Percentiles rank a stretch among this genome's conserved stretches.
Evolutionary conservation across 139 green algal species (phyloP).

Genomic region (Chlamydomonas incerta): DNA sequence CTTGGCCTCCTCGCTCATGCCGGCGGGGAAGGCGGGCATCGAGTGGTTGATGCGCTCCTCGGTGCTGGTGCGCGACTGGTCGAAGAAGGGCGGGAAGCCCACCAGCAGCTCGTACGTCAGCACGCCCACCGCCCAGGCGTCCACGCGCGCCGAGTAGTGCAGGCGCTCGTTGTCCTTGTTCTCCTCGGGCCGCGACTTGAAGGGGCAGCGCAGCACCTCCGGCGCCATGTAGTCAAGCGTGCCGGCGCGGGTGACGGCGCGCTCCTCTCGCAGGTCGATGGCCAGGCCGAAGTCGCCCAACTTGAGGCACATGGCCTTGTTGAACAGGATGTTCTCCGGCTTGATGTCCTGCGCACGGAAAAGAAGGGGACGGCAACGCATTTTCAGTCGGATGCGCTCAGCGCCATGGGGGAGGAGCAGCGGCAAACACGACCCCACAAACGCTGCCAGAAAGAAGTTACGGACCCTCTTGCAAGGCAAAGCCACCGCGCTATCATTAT

Average conservation of each 20-base stretch:
- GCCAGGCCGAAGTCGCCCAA: slow-evolving; percentile 78
- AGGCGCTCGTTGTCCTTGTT: slow-evolving; percentile 76
- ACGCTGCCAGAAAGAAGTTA: no score
- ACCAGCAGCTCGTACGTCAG: slow-evolving; percentile 88
- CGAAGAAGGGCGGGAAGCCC: slow-evolving; percentile 84
- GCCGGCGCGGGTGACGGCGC: slow-evolving; percentile 72
- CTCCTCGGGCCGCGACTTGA: slow-evolving; percentile 76
- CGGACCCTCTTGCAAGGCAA: no score
- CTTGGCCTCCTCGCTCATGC: slow-evolving; percentile 49
- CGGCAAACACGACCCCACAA: no score
- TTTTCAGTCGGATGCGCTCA: no score
- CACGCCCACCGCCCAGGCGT: slow-evolving; percentile 92
- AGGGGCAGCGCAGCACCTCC: slow-evolving; percentile 72
- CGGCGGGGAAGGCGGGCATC: slow-evolving; percentile 52
- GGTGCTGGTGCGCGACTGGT: slow-evolving; percentile 63
- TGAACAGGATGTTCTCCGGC: slow-evolving; percentile 75
- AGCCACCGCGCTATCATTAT: no score
- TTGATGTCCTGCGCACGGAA: slow-evolving; percentile 69
- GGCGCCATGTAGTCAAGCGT: slow-evolving; percentile 68
- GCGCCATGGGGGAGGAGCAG: no score
- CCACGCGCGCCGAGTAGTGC: slow-evolving; percentile 71
- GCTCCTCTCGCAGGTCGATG: slow-evolving; percentile 70
- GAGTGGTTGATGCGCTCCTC: slow-evolving; percentile 61
- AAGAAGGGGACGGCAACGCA: no score
- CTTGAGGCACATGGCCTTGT: slow-evolving; percentile 65